A percentile compares a stretch with the other conserved stretches of the same genome.
Evolutionary conservation across 1,139 yeast genomes (phyloP).

Genomic region (Candida pseudocylindracea): DNA sequence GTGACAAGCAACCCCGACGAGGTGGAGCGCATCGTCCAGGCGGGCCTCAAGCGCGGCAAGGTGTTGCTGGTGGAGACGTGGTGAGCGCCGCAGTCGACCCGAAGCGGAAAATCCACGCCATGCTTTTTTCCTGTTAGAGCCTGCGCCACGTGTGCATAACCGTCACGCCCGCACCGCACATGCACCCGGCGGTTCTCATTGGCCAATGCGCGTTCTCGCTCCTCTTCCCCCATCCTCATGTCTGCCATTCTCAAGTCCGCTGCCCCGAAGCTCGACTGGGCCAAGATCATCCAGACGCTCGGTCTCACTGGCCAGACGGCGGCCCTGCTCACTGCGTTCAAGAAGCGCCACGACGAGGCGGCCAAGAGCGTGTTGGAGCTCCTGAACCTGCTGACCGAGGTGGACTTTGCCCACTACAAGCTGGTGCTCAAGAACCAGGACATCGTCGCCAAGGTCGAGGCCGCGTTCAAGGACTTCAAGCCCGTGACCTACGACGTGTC

Average conservation of each 20-base stretch:
- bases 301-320: slow-evolving; percentile 92
- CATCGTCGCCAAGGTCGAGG: slow-evolving; percentile 65
- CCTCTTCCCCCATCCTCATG: too few species aligned
- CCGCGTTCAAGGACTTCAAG: slow-evolving; percentile 50
- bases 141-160: too few species aligned
- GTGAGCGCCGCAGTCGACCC: too few species aligned
- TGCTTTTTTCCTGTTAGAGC: too few species aligned
- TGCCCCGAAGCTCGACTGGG: slow-evolving; percentile 86
- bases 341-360: slow-evolving; percentile 97
- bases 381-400: slow-evolving; percentile 46
- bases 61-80: too few species aligned
- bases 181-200: too few species aligned
- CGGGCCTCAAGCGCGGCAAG: slow-evolving; percentile 14
- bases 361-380: slow-evolving; percentile 57
- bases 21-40: slow-evolving; percentile 51
- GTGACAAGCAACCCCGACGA: slow-evolving; percentile 74
- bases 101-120: too few species aligned
- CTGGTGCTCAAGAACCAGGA: slow-evolving; percentile 59
- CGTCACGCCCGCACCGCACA: too few species aligned
- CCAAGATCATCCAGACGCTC: slow-evolving; percentile 67
- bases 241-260: too few species aligned
- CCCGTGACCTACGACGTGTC: slow-evolving; percentile 74
- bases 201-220: too few species aligned
- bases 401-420: slow-evolving; percentile 71
- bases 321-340: slow-evolving; percentile 69